These are phyloP conservation scores for Alternaria alternata DNA, from an alignment of 2,329 filamentous ascomycete species.

Conservation along the genomic window DNA sequence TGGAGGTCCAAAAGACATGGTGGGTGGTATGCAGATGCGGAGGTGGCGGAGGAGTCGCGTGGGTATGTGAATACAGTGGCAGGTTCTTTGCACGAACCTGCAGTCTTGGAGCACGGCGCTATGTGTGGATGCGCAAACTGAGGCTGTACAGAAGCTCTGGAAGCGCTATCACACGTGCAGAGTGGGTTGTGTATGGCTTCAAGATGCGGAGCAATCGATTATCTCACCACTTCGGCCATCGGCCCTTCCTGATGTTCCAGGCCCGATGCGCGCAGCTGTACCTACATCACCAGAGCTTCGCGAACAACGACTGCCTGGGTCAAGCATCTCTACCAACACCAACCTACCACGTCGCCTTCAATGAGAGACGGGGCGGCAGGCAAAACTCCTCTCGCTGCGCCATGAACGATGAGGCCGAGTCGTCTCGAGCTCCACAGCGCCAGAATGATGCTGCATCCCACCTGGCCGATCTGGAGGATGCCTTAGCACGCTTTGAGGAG, in stretches of 20 bases:
- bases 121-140: neutral
- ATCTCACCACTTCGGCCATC: slow-evolving; percentile 49
- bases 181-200: slow-evolving; percentile 9
- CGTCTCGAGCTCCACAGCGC: slow-evolving; percentile 41
- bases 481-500: slow-evolving; percentile 23
- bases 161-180: neutral
- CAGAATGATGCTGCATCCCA: slow-evolving; percentile 24
- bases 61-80: slow-evolving; percentile 11
- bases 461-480: slow-evolving; percentile 25
- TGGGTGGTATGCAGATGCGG: slow-evolving; percentile 15
- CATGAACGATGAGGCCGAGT: slow-evolving; percentile 52
- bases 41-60: slow-evolving; percentile 31
- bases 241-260: slow-evolving; percentile 42
- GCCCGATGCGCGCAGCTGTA: slow-evolving; percentile 31
- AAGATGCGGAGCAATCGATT: slow-evolving; percentile 41
- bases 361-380: slow-evolving; percentile 33
- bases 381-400: slow-evolving; percentile 31
- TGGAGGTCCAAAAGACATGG: slow-evolving; percentile 37
- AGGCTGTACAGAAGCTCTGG: slow-evolving; percentile 1
- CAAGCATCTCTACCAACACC: slow-evolving; percentile 10
- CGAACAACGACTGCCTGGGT: slow-evolving; percentile 21
- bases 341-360: slow-evolving; percentile 28
- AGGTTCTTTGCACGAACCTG: neutral
- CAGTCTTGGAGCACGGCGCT: neutral
- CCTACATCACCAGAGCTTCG: slow-evolving; percentile 21